Conservation (phyloP, 805 yeast genomes). For the Blastobotrys americana region DNA sequence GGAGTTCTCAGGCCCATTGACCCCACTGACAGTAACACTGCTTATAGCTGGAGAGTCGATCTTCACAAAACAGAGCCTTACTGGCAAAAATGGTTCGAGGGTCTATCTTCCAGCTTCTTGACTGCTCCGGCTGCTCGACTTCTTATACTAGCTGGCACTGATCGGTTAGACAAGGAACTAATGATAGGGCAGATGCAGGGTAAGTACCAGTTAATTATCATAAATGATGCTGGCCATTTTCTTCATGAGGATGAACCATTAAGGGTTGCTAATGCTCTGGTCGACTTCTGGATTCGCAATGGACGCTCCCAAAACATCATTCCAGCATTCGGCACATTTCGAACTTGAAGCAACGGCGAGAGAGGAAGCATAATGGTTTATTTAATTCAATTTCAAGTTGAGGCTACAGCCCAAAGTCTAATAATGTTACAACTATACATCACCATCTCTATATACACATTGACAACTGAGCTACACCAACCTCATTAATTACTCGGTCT, state of each 20-base stretch:
- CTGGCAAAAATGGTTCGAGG: constrained; percentile 80
- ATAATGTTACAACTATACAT: background rate
- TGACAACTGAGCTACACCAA: background rate
- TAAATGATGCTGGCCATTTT: constrained; percentile 81
- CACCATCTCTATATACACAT: background rate
- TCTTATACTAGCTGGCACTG: constrained; percentile 80
- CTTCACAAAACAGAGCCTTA: constrained; percentile 51
- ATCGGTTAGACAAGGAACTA: constrained; percentile 72
- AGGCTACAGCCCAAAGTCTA: background rate
- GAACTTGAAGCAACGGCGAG: constrained; percentile 8
- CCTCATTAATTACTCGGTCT: constrained; percentile 9
- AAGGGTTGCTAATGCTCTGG: constrained; percentile 50
- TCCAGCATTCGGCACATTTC: constrained; percentile 31
- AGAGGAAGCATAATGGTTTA: background rate
- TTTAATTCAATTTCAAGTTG: background rate
- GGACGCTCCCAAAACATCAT: constrained; percentile 23
- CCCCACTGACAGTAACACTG: constrained; percentile 22
- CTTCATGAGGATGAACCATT: constrained; percentile 86
- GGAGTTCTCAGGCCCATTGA: constrained; percentile 39
- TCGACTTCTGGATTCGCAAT: constrained; percentile 32
- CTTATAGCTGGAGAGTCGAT: constrained; percentile 56
- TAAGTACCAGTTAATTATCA: constrained; percentile 75
- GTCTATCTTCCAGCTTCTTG: constrained; percentile 51
- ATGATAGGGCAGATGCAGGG: constrained; percentile 99
- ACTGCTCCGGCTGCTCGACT: constrained; percentile 53